phyloP scores from a whole-genome alignment of 108 stramenopile species.

The Cyclotella distinguenda region DNA sequence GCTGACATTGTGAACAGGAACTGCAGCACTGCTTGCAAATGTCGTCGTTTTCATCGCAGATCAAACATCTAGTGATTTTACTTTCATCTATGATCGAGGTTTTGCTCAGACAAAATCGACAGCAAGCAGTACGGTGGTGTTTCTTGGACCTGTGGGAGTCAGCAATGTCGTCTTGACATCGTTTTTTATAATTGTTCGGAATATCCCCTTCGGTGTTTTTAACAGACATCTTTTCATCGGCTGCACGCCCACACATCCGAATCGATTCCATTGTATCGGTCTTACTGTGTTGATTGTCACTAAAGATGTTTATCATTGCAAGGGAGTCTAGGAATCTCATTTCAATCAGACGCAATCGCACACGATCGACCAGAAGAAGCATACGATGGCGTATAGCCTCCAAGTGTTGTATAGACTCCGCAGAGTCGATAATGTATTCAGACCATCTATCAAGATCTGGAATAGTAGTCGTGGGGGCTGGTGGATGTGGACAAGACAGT shows the following conservation, averaged over 20 bases:
- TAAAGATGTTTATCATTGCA: conserved; percentile 7
- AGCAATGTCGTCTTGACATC: too few relatives aligned
- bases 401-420: conserved; percentile 23
- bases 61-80: conserved; percentile 4
- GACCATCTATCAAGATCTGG: conserved; percentile 33
- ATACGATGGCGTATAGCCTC: conserved; percentile 35
- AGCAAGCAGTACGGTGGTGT: background rate
- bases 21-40: conserved; percentile 18
- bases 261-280: too few relatives aligned
- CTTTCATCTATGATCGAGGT: conserved; percentile 6
- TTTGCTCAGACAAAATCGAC: conserved; percentile 9
- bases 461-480: background rate
- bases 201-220: too few relatives aligned
- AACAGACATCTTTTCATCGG: too few relatives aligned
- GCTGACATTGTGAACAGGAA: conserved; percentile 19
- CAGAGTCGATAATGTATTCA: conserved; percentile 34
- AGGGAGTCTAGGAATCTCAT: conserved; percentile 22
- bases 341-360: conserved; percentile 19
- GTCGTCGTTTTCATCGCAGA: conserved; percentile 21
- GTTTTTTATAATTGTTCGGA: too few relatives aligned
- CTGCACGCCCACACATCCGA: too few relatives aligned
- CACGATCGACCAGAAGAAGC: conserved; percentile 23
- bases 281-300: too few relatives aligned
- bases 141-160: too few relatives aligned
- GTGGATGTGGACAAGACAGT: background rate